phyloP scores from a whole-genome alignment of 2,329 filamentous ascomycete genomes.

The Diplodia intermedia region DNA sequence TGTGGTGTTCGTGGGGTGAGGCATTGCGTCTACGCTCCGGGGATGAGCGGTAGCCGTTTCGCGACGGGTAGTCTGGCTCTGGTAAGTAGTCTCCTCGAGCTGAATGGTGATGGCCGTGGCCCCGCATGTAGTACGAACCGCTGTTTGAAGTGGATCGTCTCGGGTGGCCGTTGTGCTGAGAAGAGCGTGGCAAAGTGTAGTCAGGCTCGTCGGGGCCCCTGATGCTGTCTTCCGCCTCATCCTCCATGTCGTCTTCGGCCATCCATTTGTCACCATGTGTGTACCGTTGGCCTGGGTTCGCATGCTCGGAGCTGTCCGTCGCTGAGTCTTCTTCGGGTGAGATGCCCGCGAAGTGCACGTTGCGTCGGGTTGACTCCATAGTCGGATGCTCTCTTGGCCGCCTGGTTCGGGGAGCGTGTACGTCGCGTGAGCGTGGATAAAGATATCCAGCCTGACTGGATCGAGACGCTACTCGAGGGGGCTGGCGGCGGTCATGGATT shows the following conservation, averaged over 20 bases:
- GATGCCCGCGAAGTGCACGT: neutral
- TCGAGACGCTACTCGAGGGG: neutral
- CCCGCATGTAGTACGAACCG: neutral
- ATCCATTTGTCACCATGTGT: neutral
- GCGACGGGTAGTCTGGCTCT: neutral
- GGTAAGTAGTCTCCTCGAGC: neutral
- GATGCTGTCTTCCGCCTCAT: too few species aligned
- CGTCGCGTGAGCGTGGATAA: neutral
- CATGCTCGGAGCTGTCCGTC: neutral
- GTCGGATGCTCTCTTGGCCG: neutral
- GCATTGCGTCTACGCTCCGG: too few species aligned
- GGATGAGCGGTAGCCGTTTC: neutral
- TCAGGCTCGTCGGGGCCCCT: neutral
- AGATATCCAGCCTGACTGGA: neutral
- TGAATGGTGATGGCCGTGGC: neutral
- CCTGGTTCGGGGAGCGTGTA: neutral
- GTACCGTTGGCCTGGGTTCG: neutral
- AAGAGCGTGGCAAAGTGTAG: neutral
- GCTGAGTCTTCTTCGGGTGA: neutral
- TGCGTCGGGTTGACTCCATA: neutral
- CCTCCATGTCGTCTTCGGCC: too few species aligned
- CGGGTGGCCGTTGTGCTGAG: neutral
- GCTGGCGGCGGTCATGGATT: neutral
- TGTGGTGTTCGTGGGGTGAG: too few species aligned
- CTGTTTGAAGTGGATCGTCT: neutral